A percentile compares a stretch with the other conserved stretches of the same genome.
These are phyloP conservation scores for Streptanthus diversifolius DNA, from an alignment of 345 rosid genomes.

Conservation along the genomic window DNA sequence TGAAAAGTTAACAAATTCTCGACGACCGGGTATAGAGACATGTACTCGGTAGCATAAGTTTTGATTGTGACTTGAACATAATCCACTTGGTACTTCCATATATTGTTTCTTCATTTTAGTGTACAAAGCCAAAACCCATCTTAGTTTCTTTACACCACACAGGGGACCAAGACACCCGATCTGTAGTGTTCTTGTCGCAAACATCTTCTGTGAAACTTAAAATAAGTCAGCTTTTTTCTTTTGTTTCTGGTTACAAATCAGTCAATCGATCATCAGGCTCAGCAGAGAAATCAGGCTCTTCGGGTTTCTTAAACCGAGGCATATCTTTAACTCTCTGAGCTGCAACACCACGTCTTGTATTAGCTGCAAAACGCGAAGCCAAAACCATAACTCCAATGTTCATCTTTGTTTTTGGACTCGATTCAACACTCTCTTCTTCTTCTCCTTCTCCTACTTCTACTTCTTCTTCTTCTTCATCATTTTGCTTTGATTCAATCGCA, in stretches of 20 bases:
- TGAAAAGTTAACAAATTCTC: too few species aligned
- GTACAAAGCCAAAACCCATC: too few species aligned
- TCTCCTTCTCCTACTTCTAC: neutral
- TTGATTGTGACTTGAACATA: too few species aligned
- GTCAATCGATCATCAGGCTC: conserved; percentile 44
- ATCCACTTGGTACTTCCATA: too few species aligned
- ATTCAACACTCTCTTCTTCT: conserved; percentile 4
- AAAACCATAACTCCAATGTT: conserved; percentile 50
- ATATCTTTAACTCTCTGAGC: conserved; percentile 51
- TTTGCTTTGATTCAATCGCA: conserved; percentile 42
- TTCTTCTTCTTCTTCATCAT: conserved; percentile 29
- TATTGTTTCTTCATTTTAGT: too few species aligned
- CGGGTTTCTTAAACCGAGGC: conserved; percentile 62
- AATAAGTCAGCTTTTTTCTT: neutral
- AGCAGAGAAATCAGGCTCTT: conserved; percentile 68
- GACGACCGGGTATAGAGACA: too few species aligned
- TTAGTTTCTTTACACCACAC: too few species aligned
- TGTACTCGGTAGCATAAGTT: too few species aligned
- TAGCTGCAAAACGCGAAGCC: conserved; percentile 72
- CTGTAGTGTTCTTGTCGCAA: too few species aligned
- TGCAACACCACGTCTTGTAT: conserved; percentile 56
- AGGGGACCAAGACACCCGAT: too few species aligned
- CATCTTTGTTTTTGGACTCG: conserved; percentile 34
- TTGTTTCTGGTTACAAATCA: neutral
- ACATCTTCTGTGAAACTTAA: neutral